Percentiles rank a stretch among this genome's conserved stretches.
Conservation (phyloP, 306 rosid genomes). For the Lotus japonicus region DNA sequence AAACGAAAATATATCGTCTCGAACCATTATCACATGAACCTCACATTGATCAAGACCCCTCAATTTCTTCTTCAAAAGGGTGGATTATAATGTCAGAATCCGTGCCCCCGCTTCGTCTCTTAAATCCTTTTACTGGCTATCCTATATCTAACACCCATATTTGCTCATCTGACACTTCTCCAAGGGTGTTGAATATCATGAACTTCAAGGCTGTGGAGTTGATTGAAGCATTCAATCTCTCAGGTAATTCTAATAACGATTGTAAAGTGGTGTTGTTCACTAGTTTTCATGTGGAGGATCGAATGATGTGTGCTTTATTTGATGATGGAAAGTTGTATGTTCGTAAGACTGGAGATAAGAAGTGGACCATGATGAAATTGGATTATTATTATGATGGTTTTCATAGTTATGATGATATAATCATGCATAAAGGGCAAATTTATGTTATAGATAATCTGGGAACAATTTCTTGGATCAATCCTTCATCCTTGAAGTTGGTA, state of each 20-base stretch:
- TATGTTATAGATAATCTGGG: conserved; percentile 32
- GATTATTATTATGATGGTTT: too few species aligned
- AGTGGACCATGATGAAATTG: too few species aligned
- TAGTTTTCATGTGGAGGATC: not conserved
- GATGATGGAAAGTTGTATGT: not conserved
- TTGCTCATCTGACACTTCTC: not conserved
- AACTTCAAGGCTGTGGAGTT: conserved; percentile 19
- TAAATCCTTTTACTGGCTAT: conserved; percentile 18
- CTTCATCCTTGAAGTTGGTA: conserved; percentile 11
- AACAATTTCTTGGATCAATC: conserved; percentile 24
- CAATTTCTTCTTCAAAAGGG: not conserved
- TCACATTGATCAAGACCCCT: not conserved
- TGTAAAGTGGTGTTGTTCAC: too few species aligned
- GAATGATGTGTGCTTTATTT: not conserved
- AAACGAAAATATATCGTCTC: conserved; percentile 7
- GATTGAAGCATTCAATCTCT: not conserved
- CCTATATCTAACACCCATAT: too few species aligned
- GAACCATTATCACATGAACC: not conserved
- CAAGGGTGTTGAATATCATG: not conserved
- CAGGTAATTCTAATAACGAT: too few species aligned
- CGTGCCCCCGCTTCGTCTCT: not conserved
- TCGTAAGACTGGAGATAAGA: not conserved
- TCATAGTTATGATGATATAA: conserved; percentile 25
- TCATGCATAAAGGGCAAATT: conserved; percentile 21
- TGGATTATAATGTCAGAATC: conserved; percentile 16